Base-by-base conservation (phyloP, 331 rosid genomes). In the Rhamnella rubrinervis region DNA sequence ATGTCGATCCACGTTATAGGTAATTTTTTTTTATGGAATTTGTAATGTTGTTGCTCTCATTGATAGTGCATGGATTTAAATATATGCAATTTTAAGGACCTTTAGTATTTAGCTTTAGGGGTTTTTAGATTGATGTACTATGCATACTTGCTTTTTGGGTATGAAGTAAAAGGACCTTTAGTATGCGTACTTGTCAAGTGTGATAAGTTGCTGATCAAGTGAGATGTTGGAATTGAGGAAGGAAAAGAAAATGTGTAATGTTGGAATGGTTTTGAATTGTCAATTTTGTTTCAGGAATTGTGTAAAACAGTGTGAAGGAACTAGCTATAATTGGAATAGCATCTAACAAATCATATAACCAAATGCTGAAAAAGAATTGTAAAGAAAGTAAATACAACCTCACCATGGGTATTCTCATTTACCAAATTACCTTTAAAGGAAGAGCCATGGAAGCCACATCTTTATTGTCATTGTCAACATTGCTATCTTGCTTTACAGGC, bases 1-100 rank as follows among this genome's bases (percentile, higher is more conserved):
- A 91, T 78, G 78, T 66, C 40, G 87, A 91, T 82, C 88, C 84
- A 11, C 86, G 8, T 28, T 91, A 80, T 68, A 80, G 96, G 96
- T 88, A 84, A 41, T 57, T 12, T 13, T 15, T 67, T 49, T 63
- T 37, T 44, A 57, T 47, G 8, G 17, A 8, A 7, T 17, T 16
- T 9, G 9, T 52, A 23, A 1, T 23, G 23, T n/a, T n/a, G n/a
- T 23, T 19, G 57, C 6, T 16, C 57, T 16, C 18, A 18, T 52
- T 52, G 57, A 17, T 7, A 18, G 23, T 7, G 57, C 8, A 16
- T 52, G 19, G 5, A 1, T 52, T 19, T 0, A 52, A 16, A 20
- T 52, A 14, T 18, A 11, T 51, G 21, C 1, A 7, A 15, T 51
- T 51, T 52, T 12, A 16, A 4, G n/a, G 21, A 15, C 57, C 8